These are phyloP conservation scores for Monosporascus sp. DNA, from an alignment of 2,329 filamentous ascomycete species.

Conservation along the genomic window DNA sequence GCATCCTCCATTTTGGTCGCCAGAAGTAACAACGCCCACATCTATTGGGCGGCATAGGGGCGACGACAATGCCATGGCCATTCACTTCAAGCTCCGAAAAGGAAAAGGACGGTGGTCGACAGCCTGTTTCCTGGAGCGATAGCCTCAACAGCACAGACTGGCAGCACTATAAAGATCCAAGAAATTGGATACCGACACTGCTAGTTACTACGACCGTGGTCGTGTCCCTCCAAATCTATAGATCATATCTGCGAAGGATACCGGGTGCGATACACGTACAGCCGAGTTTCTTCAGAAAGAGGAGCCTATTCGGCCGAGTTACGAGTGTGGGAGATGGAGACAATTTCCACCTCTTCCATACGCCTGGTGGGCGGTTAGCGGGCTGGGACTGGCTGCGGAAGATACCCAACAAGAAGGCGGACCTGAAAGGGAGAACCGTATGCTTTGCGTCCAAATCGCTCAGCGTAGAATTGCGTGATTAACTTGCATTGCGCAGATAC, in stretches of 20 bases:
- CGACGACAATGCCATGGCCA: conserved; percentile 27
- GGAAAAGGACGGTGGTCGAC: conserved; percentile 26
- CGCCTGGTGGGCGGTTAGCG: conserved; percentile 77
- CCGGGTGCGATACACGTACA: conserved; percentile 71
- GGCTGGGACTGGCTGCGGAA: conserved; percentile 91
- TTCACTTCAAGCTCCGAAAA: conserved; percentile 18
- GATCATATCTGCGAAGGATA: conserved; percentile 76
- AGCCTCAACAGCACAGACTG: conserved; percentile 45
- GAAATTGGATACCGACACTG: conserved; percentile 48
- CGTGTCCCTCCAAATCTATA: conserved; percentile 56
- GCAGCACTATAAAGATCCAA: conserved; percentile 49
- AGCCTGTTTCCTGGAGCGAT: conserved; percentile 33
- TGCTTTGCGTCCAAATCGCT: conserved; percentile 17
- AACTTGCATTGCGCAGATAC: conserved; percentile 52
- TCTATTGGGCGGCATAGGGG: not conserved
- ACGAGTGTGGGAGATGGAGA: conserved; percentile 96
- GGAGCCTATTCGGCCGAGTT: conserved; percentile 77
- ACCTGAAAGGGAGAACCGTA: conserved; percentile 74
- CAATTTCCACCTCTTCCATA: conserved; percentile 92
- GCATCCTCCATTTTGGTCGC: not conserved
- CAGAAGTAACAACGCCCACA: not conserved
- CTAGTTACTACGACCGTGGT: conserved; percentile 52
- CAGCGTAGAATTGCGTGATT: conserved; percentile 2
- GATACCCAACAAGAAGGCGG: conserved; percentile 63
- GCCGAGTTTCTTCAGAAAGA: conserved; percentile 66